Evolutionary conservation across 2,329 filamentous ascomycete species (phyloP).

Genomic region (Tolypocladium inflatum): DNA sequence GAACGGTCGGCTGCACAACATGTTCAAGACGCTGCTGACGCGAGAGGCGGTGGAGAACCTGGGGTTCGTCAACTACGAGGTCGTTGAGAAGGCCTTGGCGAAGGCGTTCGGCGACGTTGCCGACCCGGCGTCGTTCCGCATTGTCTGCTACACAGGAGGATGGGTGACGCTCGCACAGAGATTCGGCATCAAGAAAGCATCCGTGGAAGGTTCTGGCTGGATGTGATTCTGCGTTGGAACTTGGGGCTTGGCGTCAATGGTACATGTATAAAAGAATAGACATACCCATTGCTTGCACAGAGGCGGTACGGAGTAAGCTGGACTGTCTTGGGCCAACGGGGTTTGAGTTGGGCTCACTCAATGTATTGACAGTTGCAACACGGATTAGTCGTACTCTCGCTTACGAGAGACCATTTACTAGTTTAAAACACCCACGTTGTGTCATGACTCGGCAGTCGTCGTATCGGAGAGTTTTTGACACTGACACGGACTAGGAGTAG

Average conservation of each 20-base stretch:
- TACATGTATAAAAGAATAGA: no score
- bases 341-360: neutral
- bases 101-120: constrained; percentile 26
- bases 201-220: neutral
- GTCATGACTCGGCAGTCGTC: neutral
- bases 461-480: neutral
- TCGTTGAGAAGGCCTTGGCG: constrained; percentile 22
- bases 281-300: neutral
- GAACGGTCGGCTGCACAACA: constrained; percentile 31
- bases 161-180: constrained; percentile 33
- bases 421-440: neutral
- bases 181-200: constrained; percentile 29
- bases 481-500: neutral
- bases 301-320: neutral
- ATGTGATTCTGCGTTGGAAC: neutral
- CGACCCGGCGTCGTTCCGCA: constrained; percentile 23
- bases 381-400: no score
- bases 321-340: neutral
- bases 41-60: constrained; percentile 24
- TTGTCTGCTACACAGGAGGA: constrained; percentile 26
- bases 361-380: neutral
- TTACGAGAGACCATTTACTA: neutral
- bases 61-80: constrained; percentile 29
- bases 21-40: constrained; percentile 21
- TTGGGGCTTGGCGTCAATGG: neutral